These are phyloP conservation scores for Balamuthia mandrillaris DNA, from an alignment of 208 protist genomes.

Conservation along the genomic window DNA sequence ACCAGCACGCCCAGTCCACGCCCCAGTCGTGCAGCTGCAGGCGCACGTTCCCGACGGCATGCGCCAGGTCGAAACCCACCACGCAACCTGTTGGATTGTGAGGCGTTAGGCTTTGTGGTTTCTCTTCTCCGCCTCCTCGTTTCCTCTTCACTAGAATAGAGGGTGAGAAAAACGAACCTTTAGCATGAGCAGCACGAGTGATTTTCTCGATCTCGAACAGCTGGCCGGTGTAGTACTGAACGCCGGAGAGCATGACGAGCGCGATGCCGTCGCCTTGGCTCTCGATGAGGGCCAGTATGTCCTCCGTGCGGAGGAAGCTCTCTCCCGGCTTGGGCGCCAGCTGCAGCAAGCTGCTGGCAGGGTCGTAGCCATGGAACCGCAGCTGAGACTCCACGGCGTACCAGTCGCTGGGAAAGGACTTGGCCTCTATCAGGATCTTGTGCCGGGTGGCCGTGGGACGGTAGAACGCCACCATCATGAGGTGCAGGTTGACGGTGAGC, in stretches of 20 bases:
- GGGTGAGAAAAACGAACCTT: slow-evolving; percentile 35
- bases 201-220: slow-evolving; percentile 87
- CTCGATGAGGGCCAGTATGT: slow-evolving; percentile 79
- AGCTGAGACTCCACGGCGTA: slow-evolving; percentile 85
- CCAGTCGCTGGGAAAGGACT: slow-evolving; percentile 70
- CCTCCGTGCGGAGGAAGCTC: slow-evolving; percentile 72
- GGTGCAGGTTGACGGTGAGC: slow-evolving; percentile 85
- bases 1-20: slow-evolving; percentile 93
- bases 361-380: slow-evolving; percentile 75
- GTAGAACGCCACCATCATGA: slow-evolving; percentile 88
- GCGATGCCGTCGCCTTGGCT: slow-evolving; percentile 81
- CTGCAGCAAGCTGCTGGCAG: slow-evolving; percentile 67
- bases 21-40: slow-evolving; percentile 90
- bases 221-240: slow-evolving; percentile 92
- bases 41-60: slow-evolving; percentile 88
- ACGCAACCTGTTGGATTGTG: no score
- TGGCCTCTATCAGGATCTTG: slow-evolving; percentile 87
- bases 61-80: slow-evolving; percentile 88
- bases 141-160: background rate
- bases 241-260: slow-evolving; percentile 79
- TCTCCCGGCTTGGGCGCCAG: slow-evolving; percentile 65
- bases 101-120: background rate
- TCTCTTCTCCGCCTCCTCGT: background rate
- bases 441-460: slow-evolving; percentile 75
- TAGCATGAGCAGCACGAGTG: slow-evolving; percentile 76